Base-by-base conservation (phyloP, 495 filamentous ascomycete genomes). In the Penicilliopsis zonata region DNA sequence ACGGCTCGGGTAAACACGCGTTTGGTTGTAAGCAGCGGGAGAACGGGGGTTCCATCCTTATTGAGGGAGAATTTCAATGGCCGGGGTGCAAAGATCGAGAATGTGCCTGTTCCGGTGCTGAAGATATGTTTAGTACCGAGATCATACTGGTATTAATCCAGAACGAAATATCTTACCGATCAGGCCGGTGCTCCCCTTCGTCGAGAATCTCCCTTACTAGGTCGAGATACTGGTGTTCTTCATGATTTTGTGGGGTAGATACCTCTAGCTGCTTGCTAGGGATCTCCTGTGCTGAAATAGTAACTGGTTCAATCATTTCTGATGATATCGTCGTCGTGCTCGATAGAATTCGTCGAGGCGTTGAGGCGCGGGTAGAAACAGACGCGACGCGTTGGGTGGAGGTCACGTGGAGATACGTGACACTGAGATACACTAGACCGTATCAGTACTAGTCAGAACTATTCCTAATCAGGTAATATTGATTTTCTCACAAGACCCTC, bases 21-120 rank as follows among this genome's bases (percentile, higher is more conserved):
- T 57, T 96, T 96, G 18, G 90, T 96, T 4, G 88, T 96, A 9
- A 96, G 77, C 44, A 96, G 81, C 15, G 88, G 88, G 23, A 96
- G 72, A 53, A 90, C 68, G 4, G 76, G 72, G 21, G 53, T 61
- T 10, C 44, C 47, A 14, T 40, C 36, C 27, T 6, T 7, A 16
- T 56, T 44, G 28, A 96, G 83, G 31, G 69, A 70, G 67, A 94
- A 98, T 47, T 83, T 86, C 20, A 95, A 69, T 14, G 82, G 82
- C 0, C 67, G 71, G 0, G 88, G 90, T 1, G 82, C 87, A 50
- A 94, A 94, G 46, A 96, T 66, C 13, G 86, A 81, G 45, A 72
- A 68, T 12, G 90, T 98, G 23, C 90, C 90, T 5, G 90, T 98
- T 36, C 90, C 90, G 14, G 90, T 96, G 43, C 86, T 82, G 34